Conservation (phyloP, 2,329 filamentous ascomycete species). For the Lasiodiplodia citricola region DNA sequence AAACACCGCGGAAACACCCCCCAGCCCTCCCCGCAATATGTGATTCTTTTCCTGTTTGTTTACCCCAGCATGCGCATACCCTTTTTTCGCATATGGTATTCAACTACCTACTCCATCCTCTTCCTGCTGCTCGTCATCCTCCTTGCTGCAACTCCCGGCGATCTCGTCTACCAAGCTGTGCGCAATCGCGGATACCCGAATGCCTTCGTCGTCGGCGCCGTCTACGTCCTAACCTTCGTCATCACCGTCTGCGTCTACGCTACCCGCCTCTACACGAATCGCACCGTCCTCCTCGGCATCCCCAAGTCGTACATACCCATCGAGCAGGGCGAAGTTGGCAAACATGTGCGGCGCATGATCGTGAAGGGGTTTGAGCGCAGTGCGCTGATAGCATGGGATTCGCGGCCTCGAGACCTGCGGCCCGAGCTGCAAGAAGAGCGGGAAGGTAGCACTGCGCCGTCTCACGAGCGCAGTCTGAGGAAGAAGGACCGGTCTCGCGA, state of each 20-base stretch:
- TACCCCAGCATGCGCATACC: constrained; percentile 51
- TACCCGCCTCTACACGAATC: constrained; percentile 84
- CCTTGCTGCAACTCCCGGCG: constrained; percentile 78
- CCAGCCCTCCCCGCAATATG: constrained; percentile 19
- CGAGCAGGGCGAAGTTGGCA: constrained; percentile 80
- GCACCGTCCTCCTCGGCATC: constrained; percentile 77
- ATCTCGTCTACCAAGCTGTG: constrained; percentile 77
- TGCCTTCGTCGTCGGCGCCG: constrained; percentile 78
- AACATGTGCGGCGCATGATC: constrained; percentile 77
- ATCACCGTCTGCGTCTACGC: constrained; percentile 79
- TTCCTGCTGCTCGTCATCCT: constrained; percentile 74
- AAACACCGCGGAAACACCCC: not conserved
- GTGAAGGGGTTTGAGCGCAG: constrained; percentile 74
- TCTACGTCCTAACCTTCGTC: constrained; percentile 74
- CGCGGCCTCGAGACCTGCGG: constrained; percentile 67
- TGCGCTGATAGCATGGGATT: constrained; percentile 79
- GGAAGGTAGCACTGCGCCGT: constrained; percentile 31
- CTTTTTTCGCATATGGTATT: constrained; percentile 82
- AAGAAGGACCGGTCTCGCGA: constrained; percentile 37
- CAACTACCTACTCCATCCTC: constrained; percentile 75
- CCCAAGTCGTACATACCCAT: constrained; percentile 87
- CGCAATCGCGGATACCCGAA: constrained; percentile 72
- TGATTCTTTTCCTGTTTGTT: constrained; percentile 13
- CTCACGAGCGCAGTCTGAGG: constrained; percentile 40
- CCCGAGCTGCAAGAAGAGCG: constrained; percentile 44